Evolutionary conservation across 805 yeast species (phyloP).

Genomic region (Candida takata): DNA sequence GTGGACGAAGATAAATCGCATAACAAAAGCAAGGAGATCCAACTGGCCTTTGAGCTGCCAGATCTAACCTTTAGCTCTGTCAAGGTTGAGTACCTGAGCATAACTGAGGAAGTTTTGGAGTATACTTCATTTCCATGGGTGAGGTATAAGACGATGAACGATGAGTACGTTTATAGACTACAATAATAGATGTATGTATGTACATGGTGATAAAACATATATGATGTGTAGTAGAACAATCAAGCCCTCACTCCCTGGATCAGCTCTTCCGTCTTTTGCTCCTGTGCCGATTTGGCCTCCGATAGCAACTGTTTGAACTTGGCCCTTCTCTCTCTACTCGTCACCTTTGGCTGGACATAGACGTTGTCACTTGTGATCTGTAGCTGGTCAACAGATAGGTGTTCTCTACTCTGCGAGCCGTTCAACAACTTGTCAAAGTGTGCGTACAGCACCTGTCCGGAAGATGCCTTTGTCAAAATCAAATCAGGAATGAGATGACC

Average conservation of each 20-base stretch:
- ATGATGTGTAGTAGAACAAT: neutral
- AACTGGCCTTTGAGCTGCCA: slow-evolving; percentile 57
- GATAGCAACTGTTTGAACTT: slow-evolving; percentile 19
- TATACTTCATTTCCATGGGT: slow-evolving; percentile 80
- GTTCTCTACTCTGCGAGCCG: slow-evolving; percentile 9
- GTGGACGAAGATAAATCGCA: slow-evolving; percentile 11
- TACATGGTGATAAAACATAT: neutral
- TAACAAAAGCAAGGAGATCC: slow-evolving; percentile 27
- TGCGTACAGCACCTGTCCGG: slow-evolving; percentile 23
- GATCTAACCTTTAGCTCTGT: slow-evolving; percentile 59
- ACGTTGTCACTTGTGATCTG: slow-evolving; percentile 18
- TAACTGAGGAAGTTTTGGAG: slow-evolving; percentile 48
- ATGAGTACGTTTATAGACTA: slow-evolving; percentile 26
- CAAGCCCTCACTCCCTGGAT: slow-evolving; percentile 18
- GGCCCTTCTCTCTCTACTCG: slow-evolving; percentile 18
- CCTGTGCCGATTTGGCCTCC: slow-evolving; percentile 20
- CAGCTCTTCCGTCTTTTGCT: slow-evolving; percentile 17
- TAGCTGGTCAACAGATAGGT: slow-evolving; percentile 13
- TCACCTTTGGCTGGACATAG: slow-evolving; percentile 17
- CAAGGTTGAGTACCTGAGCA: slow-evolving; percentile 57
- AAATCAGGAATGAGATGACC: slow-evolving; percentile 34
- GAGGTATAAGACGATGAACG: slow-evolving; percentile 42
- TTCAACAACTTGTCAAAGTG: slow-evolving; percentile 29
- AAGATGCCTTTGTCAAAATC: slow-evolving; percentile 25
- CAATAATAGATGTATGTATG: neutral